Evolutionary conservation across 805 yeast species (phyloP), one percentile per base, ranked within the genome.

Genomic region (Saccharomycopsis lassenensis): DNA sequence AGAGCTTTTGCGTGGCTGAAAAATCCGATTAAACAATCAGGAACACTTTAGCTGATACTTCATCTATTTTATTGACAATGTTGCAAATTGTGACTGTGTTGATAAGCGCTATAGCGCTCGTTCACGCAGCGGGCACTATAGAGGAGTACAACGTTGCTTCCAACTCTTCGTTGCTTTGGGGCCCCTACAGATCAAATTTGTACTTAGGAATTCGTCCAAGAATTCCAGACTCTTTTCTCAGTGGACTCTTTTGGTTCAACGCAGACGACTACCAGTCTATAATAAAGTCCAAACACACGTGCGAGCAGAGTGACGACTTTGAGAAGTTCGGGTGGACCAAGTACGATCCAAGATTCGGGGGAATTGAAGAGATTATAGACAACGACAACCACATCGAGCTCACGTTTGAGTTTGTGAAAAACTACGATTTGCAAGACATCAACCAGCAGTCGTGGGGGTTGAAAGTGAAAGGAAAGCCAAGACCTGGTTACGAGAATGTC

Each of bases 161-260:
- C 5, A 59, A 65, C 32, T 58, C 67, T 28, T 69, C 84, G 2
- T 59, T 82, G 19, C 54, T 74, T 22, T 89, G 98, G 98, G 97
- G 94, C 1, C 94, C 97, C 1, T 89, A 86, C 56, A 62, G 96
- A 45, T 77, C 95, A 6, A 81, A 84, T 38, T 63, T 84, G 29
- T 91, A 87, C 57, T 62, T 87, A 41, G 97, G 97, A 1, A 60
- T 91, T 31, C 66, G 87, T 31, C 95, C 97, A 2, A 63, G 89
- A 32, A 49, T 81, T 3, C 95, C 95, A 1, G 66, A 73, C 24
- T 73, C 89, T 2, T 63, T 91, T 35, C 51, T 78, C 40, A 61
- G 84, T 10, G 97, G 97, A 0, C 59, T 87, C 18, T 72, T 89
- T 75, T 89, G 97, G 97, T 83, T 74, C 59, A 76, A 77, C 50